Base-by-base conservation (phyloP, 306 rosid genomes). In the Corylus americana region DNA sequence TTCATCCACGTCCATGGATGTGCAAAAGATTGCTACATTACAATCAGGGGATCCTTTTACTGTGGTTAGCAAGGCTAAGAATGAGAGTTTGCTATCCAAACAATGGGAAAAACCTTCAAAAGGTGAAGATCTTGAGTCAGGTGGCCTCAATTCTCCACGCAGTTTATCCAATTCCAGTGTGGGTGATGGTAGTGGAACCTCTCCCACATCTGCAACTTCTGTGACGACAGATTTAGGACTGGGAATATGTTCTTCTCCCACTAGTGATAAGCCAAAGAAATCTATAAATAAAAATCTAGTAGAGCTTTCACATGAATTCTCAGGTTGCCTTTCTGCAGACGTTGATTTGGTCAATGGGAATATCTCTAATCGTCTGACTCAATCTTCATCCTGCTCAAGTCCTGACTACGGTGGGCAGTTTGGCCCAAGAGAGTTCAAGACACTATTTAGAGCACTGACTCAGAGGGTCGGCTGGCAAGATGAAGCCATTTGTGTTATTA, bases 221-320 rank as follows among this genome's bases (percentile, higher is more conserved):
- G 89, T 93, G 77, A 95, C 94, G 42, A 95, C 97, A 35, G 98
- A 93, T 74, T 88, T 95, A 51, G 97, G 96, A 55, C 82, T 95
- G 79, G 97, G 97, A 74, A 83, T 89, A 44, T 82, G 86, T 86
- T 86, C 91, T 67, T 86, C 92, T 73, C 82, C 88, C 50, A 73
- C 79, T 83, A 78, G 55, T 86, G 61, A 55, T 58, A 85, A 78
- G 80, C 68, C 79, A 58, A 87, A 85, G 74, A 86, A 81, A 83
- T 80, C 85, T 69, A 63, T 73, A 67, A 50, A 67, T 70, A 85
- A 82, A 79, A 66, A 80, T 63, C 25, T 62, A 13, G 70, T 58
- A 74, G 91, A 82, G 54, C 78, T 71, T 83, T 89, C 91, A 63
- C 84, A 74, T 70, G 86, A 85, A 83, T 68, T 73, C 49, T 69